Percentiles rank a stretch among this genome's conserved stretches.
Evolutionary conservation across 176 grass and related monocot genomes (phyloP).

Genomic region (Carex pumila): DNA sequence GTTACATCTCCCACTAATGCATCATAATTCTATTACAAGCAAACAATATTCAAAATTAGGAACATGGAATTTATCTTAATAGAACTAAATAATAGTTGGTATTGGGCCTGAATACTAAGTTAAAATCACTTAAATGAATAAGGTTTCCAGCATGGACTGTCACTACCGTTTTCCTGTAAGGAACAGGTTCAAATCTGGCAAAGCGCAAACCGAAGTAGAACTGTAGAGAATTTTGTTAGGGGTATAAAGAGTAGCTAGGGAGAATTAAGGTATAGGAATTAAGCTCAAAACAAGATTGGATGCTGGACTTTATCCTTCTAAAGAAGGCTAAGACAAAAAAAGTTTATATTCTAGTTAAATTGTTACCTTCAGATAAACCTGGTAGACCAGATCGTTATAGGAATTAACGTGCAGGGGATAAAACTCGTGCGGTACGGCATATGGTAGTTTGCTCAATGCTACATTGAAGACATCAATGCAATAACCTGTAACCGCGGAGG

Average conservation of each 20-base stretch:
- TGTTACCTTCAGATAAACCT: constrained; percentile 28
- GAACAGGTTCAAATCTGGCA: too few species aligned
- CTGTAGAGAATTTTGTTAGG: background rate
- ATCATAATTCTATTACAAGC: constrained; percentile 27
- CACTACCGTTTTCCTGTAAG: too few species aligned
- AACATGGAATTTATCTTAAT: background rate
- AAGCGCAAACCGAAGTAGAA: background rate
- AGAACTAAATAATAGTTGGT: background rate
- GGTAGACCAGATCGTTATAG: constrained; percentile 33
- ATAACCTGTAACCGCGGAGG: constrained; percentile 34
- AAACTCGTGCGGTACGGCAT: constrained; percentile 26
- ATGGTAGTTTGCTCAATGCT: constrained; percentile 34
- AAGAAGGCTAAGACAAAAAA: background rate
- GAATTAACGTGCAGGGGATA: background rate
- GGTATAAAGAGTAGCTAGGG: background rate
- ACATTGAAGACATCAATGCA: constrained; percentile 68
- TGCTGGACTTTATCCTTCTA: background rate
- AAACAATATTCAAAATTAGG: background rate
- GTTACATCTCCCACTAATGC: constrained; percentile 61
- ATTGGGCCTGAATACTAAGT: background rate
- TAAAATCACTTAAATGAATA: background rate
- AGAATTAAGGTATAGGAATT: background rate
- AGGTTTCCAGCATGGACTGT: background rate
- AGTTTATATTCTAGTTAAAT: background rate
- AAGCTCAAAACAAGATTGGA: background rate